Conservation (phyloP, 164 flowering plant genomes). For the Macadamia tetraphylla region DNA sequence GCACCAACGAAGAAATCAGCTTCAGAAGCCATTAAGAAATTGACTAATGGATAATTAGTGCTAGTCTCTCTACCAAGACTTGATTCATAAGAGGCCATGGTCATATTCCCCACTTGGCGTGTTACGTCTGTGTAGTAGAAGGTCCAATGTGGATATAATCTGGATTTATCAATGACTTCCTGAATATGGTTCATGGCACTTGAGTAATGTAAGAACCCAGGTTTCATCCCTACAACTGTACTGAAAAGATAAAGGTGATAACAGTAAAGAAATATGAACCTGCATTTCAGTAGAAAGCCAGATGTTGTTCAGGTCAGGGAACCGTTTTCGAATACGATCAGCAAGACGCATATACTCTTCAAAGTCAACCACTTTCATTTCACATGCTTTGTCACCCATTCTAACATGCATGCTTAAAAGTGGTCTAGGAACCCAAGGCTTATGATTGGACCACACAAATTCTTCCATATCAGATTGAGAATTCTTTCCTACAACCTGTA, state of each 20-base stretch:
- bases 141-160: slow-evolving; percentile 54
- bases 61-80: slow-evolving; percentile 84
- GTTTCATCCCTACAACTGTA: neutral
- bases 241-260: neutral
- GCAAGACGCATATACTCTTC: slow-evolving; percentile 76
- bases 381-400: slow-evolving; percentile 98
- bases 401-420: slow-evolving; percentile 90
- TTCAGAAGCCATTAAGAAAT: slow-evolving; percentile 78
- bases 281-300: slow-evolving; percentile 99
- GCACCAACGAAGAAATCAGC: slow-evolving; percentile 88
- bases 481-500: neutral
- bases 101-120: slow-evolving; percentile 71
- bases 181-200: slow-evolving; percentile 19
- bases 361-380: slow-evolving; percentile 85
- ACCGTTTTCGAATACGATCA: slow-evolving; percentile 50
- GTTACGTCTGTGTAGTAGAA: slow-evolving; percentile 79
- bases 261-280: slow-evolving; percentile 29
- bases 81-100: slow-evolving; percentile 86
- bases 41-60: slow-evolving; percentile 68
- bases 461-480: neutral
- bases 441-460: slow-evolving; percentile 44
- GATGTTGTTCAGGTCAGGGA: slow-evolving; percentile 64
- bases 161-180: slow-evolving; percentile 75
- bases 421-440: slow-evolving; percentile 88
- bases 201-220: neutral